Evolutionary conservation across 2,329 filamentous ascomycete genomes (phyloP), one percentile per base, ranked within the genome.

Genomic region (Calonectria pseudoreteaudii): DNA sequence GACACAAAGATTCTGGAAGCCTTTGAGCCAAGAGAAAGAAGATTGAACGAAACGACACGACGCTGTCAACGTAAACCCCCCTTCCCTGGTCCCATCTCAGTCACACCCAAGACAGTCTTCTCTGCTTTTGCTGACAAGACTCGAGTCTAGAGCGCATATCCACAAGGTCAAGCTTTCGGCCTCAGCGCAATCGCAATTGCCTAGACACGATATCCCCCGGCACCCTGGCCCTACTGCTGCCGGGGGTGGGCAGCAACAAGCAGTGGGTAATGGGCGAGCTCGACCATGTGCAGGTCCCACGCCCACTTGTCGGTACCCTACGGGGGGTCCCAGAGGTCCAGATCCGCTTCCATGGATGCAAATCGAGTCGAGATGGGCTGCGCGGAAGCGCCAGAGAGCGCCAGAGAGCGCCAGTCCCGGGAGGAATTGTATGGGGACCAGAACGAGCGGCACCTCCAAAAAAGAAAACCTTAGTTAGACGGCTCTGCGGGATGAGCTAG

Each of bases 1-100:
- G 56, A 38, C 56, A 62, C 56, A 62, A 62, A 62, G 34, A 62
- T 62, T 62, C 56, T 62, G 56, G 56, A 62, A 62, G 56, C 56
- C 34, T 26, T 41, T 62, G 23, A 41, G 34, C 36, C 31, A 38
- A 20, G 26, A 34, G 14, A 56, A 26, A 18, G n/a, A 62, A 38
- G 20, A 26, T 16, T 41, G 56, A 60, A 28, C 34, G n/a, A 47
- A 56, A 62, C 23, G 36, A 38, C 56, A 62, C 56, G 56, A 62
- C 34, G 23, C 56, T 28, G 34, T 28, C 28, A 16, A 56, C 52
- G 52, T 56, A 34, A n/a, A 56, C 52, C 9, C 28, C 16, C 44
- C 4, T 16, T 7, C 10, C 20, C 44, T 18, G 44, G n/a, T 47
- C 44, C n/a, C 44, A 47, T 47, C 44, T 47, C 44, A 47, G 18